Evolutionary conservation across 1,284 basidiomycete species (phyloP).

Genomic region (Trametes hirsuta): DNA sequence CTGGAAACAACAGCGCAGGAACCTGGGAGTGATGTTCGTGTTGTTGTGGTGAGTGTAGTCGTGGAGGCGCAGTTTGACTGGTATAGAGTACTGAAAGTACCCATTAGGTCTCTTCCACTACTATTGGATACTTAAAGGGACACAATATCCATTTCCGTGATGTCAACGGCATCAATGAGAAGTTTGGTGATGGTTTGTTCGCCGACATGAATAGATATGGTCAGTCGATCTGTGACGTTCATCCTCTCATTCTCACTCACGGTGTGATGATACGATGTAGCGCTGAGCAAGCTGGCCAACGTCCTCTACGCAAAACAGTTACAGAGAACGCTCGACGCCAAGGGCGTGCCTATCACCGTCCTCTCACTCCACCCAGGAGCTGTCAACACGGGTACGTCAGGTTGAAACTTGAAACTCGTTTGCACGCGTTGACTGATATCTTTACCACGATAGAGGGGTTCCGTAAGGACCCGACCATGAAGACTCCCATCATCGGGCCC

Average conservation of each 20-base stretch:
- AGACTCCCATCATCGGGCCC: slow-evolving; percentile 15
- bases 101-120: slow-evolving; percentile 22
- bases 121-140: slow-evolving; percentile 18
- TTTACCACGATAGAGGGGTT: slow-evolving; percentile 12
- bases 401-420: not conserved
- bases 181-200: slow-evolving; percentile 32
- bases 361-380: slow-evolving; percentile 41
- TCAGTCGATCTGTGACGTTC: not conserved
- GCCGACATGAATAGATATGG: slow-evolving; percentile 40
- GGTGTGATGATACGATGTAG: slow-evolving; percentile 11
- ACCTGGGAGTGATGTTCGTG: slow-evolving; percentile 52
- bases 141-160: slow-evolving; percentile 36
- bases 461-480: slow-evolving; percentile 11
- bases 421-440: slow-evolving; percentile 2
- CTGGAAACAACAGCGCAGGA: slow-evolving; percentile 48
- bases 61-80: not conserved
- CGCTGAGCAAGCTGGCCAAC: slow-evolving; percentile 42
- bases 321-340: slow-evolving; percentile 32
- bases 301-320: slow-evolving; percentile 36
- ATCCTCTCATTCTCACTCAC: not conserved
- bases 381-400: slow-evolving; percentile 43
- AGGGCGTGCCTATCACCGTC: slow-evolving; percentile 36
- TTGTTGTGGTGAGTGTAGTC: slow-evolving; percentile 46
- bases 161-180: slow-evolving; percentile 44
- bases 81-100: not conserved